Conservation (phyloP, 2,329 filamentous ascomycete species). For the Pestalotiopsis sp. region DNA sequence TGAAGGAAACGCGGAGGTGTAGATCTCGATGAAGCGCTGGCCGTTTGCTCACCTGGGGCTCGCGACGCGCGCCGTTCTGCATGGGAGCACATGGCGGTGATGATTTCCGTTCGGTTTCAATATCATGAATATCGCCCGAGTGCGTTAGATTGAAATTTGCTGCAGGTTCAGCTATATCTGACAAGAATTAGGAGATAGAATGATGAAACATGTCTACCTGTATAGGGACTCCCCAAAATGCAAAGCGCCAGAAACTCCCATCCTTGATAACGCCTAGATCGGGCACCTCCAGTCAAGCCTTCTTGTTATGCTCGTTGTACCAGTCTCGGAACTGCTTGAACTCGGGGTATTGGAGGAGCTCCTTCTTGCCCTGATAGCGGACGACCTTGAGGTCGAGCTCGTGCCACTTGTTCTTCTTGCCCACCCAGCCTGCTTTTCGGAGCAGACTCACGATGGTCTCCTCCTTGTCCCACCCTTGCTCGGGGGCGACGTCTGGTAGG, state of each 20-base stretch:
- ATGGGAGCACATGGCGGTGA: neutral
- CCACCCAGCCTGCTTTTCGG: slow-evolving; percentile 92
- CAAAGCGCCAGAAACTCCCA: slow-evolving; percentile 6
- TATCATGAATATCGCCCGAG: neutral
- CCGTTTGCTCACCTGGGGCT: neutral
- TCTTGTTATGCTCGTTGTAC: slow-evolving; percentile 47
- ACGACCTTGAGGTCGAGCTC: slow-evolving; percentile 79
- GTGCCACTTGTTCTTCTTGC: slow-evolving; percentile 77
- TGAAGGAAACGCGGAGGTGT: neutral
- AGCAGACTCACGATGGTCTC: slow-evolving; percentile 89
- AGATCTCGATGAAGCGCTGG: neutral
- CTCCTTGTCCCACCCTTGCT: slow-evolving; percentile 95
- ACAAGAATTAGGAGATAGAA: neutral
- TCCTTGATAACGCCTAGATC: slow-evolving; percentile 9
- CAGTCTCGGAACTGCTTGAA: slow-evolving; percentile 82
- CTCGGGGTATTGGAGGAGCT: slow-evolving; percentile 69
- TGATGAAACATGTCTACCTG: slow-evolving; percentile 22
- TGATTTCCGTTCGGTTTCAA: neutral
- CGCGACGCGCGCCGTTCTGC: neutral
- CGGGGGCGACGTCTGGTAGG: slow-evolving; percentile 84
- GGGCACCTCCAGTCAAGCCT: slow-evolving; percentile 17
- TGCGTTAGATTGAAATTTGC: slow-evolving; percentile 3
- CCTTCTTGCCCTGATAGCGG: slow-evolving; percentile 85
- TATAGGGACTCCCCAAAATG: slow-evolving; percentile 15
- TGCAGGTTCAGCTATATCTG: neutral